Conservation (phyloP, 176 grass and related monocot genomes). For the Carex cristatella region DNA sequence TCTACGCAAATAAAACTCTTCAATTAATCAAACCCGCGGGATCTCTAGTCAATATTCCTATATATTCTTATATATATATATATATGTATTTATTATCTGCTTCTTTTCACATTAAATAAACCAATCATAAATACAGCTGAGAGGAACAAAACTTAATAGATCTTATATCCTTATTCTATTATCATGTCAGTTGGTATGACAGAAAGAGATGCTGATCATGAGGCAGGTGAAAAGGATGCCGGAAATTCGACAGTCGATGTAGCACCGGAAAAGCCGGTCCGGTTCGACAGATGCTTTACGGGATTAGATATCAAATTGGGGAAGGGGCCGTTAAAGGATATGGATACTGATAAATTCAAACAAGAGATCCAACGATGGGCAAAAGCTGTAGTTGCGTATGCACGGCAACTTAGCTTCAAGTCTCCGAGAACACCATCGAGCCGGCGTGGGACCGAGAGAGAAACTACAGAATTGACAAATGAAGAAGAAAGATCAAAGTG, state of each 20-base stretch:
- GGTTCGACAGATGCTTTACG: slow-evolving; percentile 45
- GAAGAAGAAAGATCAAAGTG: too few relatives aligned
- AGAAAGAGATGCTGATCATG: background rate
- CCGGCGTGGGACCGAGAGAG: background rate
- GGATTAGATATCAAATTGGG: slow-evolving; percentile 50
- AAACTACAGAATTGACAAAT: background rate
- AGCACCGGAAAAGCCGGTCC: background rate
- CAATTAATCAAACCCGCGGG: background rate
- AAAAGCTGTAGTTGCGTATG: slow-evolving; percentile 51
- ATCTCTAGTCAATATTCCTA: background rate
- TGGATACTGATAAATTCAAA: slow-evolving; percentile 59
- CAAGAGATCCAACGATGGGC: slow-evolving; percentile 60
- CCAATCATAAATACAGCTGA: background rate
- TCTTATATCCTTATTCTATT: background rate
- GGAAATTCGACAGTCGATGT: background rate
- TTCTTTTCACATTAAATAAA: background rate
- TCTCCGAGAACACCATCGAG: slow-evolving; percentile 26
- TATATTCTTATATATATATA: background rate
- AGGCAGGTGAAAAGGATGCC: background rate
- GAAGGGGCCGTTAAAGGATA: slow-evolving; percentile 41
- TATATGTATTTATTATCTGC: background rate
- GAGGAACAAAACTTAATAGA: background rate
- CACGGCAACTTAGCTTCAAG: slow-evolving; percentile 64
- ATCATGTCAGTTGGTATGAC: slow-evolving; percentile 35
- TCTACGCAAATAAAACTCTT: background rate